Evolutionary conservation across 768 basidiomycete genomes (phyloP).

Genomic region (Suillus alpinus): DNA sequence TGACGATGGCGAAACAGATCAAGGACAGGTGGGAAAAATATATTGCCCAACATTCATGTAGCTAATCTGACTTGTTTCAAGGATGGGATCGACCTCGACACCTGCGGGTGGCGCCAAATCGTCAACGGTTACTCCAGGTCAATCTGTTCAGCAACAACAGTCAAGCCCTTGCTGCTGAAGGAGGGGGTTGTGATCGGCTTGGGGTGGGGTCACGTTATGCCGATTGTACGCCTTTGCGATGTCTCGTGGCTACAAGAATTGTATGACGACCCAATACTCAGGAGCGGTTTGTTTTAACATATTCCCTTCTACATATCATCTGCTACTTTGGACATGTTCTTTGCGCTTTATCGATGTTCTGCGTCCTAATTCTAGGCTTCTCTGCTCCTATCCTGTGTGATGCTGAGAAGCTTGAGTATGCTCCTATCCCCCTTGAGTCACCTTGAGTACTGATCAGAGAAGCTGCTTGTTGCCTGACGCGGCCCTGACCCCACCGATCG

Average conservation of each 20-base stretch:
- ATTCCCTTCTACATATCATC: conserved; percentile 22
- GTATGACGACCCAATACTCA: conserved; percentile 23
- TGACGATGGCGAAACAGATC: conserved; percentile 97
- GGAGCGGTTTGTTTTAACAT: conserved; percentile 33
- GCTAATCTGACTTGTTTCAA: conserved; percentile 25
- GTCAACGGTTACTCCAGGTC: conserved; percentile 79
- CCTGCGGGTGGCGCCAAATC: conserved; percentile 76
- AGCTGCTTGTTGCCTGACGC: neutral
- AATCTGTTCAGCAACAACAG: conserved; percentile 75
- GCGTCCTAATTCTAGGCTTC: conserved; percentile 3
- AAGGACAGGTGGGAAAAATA: conserved; percentile 68
- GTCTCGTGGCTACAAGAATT: conserved; percentile 24
- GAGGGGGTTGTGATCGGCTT: conserved; percentile 13
- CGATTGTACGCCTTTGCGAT: conserved; percentile 15
- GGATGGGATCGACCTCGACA: conserved; percentile 83
- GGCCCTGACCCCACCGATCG: conserved; percentile 1
- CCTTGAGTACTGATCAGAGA: neutral
- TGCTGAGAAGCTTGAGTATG: neutral
- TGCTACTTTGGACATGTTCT: conserved; percentile 15
- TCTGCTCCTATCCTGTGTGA: neutral
- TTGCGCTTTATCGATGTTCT: conserved; percentile 8
- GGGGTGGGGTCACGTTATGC: conserved; percentile 15
- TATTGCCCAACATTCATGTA: neutral
- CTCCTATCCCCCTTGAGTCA: neutral
- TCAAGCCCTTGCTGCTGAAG: conserved; percentile 78